Evolutionary conservation across 1,284 basidiomycete genomes (phyloP).

Genomic region (Ustanciosporium gigantosporum): DNA sequence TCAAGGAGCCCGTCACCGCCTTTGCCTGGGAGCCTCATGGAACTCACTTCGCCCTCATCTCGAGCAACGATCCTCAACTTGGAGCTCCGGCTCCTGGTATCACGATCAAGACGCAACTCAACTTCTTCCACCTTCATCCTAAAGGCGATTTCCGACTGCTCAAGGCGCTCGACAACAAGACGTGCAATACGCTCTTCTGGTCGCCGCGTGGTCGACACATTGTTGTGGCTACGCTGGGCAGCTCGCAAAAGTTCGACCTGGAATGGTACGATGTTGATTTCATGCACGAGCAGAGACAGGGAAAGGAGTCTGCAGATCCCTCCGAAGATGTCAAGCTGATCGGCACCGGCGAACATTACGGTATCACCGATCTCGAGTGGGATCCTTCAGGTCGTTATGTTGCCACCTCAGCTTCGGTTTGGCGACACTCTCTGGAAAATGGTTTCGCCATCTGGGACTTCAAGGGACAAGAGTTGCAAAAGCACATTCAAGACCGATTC

Average conservation of each 20-base stretch:
- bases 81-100: slow-evolving; percentile 83
- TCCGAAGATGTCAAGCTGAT: slow-evolving; percentile 85
- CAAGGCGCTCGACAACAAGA: slow-evolving; percentile 79
- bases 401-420: slow-evolving; percentile 89
- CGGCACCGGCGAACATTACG: slow-evolving; percentile 88
- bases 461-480: slow-evolving; percentile 86
- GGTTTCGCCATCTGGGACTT: slow-evolving; percentile 98
- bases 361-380: slow-evolving; percentile 97
- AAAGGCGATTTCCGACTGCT: slow-evolving; percentile 95
- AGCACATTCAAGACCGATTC: slow-evolving; percentile 88
- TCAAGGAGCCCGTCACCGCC: slow-evolving; percentile 94
- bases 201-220: slow-evolving; percentile 95
- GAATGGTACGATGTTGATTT: slow-evolving; percentile 99
- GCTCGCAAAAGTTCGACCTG: slow-evolving; percentile 90
- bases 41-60: slow-evolving; percentile 92
- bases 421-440: slow-evolving; percentile 94
- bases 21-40: slow-evolving; percentile 99
- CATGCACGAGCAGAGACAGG: slow-evolving; percentile 68
- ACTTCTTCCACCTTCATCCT: slow-evolving; percentile 93
- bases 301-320: slow-evolving; percentile 67
- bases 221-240: slow-evolving; percentile 92
- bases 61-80: slow-evolving; percentile 89
- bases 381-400: slow-evolving; percentile 94
- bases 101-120: slow-evolving; percentile 92
- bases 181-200: slow-evolving; percentile 95